A percentile compares a stretch with the other conserved stretches of the same genome.
phyloP scores from a whole-genome alignment of 2,329 filamentous ascomycete species.

The Botrytis tulipae region DNA sequence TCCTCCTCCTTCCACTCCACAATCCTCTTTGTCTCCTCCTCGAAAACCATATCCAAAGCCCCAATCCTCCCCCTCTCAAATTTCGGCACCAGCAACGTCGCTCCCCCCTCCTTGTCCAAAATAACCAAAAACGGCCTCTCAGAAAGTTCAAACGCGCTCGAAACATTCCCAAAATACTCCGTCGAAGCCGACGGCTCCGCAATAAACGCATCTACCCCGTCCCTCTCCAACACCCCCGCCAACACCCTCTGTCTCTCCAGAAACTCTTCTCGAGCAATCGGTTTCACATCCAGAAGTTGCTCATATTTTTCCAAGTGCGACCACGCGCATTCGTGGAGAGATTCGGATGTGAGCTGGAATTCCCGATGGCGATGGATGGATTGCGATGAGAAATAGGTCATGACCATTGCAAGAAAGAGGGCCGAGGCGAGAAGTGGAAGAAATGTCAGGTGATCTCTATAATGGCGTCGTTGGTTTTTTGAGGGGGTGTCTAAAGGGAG shows the following conservation, averaged over 20 bases:
- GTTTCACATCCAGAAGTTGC: constrained; percentile 28
- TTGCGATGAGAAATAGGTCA: neutral
- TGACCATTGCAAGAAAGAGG: neutral
- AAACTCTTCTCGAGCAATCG: constrained; percentile 29
- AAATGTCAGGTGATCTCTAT: neutral
- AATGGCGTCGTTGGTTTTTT: neutral
- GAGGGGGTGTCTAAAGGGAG: neutral
- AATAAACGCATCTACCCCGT: constrained; percentile 54
- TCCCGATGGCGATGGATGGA: neutral
- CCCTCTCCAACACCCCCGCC: constrained; percentile 27
- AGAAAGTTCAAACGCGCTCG: constrained; percentile 58
- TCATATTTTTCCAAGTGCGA: constrained; percentile 25
- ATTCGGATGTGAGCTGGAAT: neutral
- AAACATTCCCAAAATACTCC: constrained; percentile 60
- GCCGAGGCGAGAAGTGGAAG: neutral
- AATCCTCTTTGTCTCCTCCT: constrained; percentile 41
- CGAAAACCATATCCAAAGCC: constrained; percentile 53
- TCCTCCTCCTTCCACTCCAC: constrained; percentile 62
- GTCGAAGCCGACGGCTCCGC: constrained; percentile 64
- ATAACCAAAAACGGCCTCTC: constrained; percentile 63
- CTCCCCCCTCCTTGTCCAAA: constrained; percentile 49
- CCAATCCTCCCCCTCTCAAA: constrained; percentile 60
- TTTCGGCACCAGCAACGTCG: constrained; percentile 56
- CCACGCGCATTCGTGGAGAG: constrained; percentile 28
- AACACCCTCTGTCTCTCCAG: constrained; percentile 28